Evolutionary conservation across 2,329 filamentous ascomycete genomes (phyloP), one percentile per base, ranked within the genome.

Genomic region (Ophiostoma novo-ulmi): DNA sequence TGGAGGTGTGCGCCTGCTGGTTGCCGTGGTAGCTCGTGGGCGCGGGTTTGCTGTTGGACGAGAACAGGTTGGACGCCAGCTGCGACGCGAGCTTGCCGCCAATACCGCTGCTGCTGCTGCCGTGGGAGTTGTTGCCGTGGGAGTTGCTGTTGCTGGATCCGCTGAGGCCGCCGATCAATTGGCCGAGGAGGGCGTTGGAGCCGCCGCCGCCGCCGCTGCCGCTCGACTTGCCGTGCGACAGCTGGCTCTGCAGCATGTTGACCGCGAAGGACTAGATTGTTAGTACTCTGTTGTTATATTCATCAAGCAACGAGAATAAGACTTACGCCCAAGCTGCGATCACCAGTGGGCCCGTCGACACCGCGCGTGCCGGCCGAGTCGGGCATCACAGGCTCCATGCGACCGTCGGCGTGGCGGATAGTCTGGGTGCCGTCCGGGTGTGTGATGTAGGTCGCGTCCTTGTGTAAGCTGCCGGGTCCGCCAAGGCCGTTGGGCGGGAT

Each of bases 251-350:
- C 64, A 90, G 80, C 64, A 85, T 81, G 76, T 88, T 89, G 78
- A 87, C 82, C 14, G 88, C 87, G 77, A 89, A 84, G 76, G 80
- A 84, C 87, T 89, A 75, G 69, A 26, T 39, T 39, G 35, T 65
- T 39, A 65, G 63, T 35, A 63, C 20, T 6, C 3, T 26, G 31
- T 10, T 26, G 31, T 14, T n/a, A 64, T 20, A 17, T 36, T 14
- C 26, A 61, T 31, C 11, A 26, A 31, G n/a, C 5, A 61, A 22
- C 10, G 14, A 8, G 55, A 31, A 26, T 5, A 22, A 58, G 26
- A 11, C 88, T 78, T 85, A 91, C 89, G 73, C 89, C 88, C 70
- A 91, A 79, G 58, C 88, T 86, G 73, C 89, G 84, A 69, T 91
- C 88, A 36, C 77, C 77, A 1, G 71, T 71, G 2, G 74, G 70